Evolutionary conservation across 352 stramenopile species (phyloP).

Genomic region (Labyrinthula sp.): DNA sequence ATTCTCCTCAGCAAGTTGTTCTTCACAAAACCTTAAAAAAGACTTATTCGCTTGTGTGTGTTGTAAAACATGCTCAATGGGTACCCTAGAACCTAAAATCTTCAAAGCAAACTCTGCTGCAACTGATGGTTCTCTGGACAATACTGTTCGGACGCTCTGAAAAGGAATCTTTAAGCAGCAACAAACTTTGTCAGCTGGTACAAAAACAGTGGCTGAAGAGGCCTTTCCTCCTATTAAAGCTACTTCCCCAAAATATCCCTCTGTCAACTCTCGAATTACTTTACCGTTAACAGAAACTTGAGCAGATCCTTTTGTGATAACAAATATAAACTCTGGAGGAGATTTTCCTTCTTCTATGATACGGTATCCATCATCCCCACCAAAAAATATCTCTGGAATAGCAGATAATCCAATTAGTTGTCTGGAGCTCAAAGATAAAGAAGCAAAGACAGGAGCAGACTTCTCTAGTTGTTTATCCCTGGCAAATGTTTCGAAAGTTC

Average conservation of each 20-base stretch:
- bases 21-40: conserved; percentile 16
- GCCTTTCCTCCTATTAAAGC: conserved; percentile 15
- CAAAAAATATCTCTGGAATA: no score
- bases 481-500: no score
- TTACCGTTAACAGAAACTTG: conserved; percentile 14
- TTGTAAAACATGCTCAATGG: conserved; percentile 20
- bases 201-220: conserved; percentile 16
- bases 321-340: conserved; percentile 17
- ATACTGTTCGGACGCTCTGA: conserved; percentile 15
- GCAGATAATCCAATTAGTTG: no score
- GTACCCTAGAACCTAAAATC: conserved; percentile 9
- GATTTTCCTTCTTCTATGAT: conserved; percentile 22
- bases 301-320: conserved; percentile 20
- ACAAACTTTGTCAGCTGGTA: conserved; percentile 11
- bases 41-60: conserved; percentile 14
- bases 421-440: no score
- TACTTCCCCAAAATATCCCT: conserved; percentile 29
- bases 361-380: no score
- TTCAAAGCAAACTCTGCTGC: conserved; percentile 18
- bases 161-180: conserved; percentile 26
- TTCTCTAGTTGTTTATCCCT: no score
- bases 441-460: no score
- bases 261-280: conserved; percentile 3
- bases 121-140: conserved; percentile 17
- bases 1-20: conserved; percentile 25